Percentiles rank a stretch among this genome's conserved stretches.
These are phyloP conservation scores for Piedraia hortae DNA, from an alignment of 2,329 filamentous ascomycete species.

Conservation along the genomic window DNA sequence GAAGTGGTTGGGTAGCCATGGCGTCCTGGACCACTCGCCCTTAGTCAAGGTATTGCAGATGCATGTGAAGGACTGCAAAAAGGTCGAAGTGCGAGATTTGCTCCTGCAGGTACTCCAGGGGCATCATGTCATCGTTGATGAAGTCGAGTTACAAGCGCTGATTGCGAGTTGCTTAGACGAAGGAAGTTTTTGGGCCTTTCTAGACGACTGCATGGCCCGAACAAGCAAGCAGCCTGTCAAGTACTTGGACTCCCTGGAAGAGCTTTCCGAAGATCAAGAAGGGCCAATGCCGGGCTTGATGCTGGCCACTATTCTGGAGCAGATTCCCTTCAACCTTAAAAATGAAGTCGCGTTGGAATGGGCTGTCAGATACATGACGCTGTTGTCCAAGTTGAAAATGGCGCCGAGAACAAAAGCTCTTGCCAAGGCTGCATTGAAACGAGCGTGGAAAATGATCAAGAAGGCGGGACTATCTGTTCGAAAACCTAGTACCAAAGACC, in stretches of 20 bases:
- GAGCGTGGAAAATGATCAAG: too few species aligned
- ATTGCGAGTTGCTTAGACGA: constrained; percentile 12
- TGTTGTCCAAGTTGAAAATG: constrained; percentile 3
- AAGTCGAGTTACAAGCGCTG: constrained; percentile 17
- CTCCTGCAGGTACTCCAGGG: constrained; percentile 28
- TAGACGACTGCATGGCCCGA: constrained; percentile 60
- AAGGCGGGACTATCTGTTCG: constrained; percentile 1
- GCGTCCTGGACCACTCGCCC: constrained; percentile 34
- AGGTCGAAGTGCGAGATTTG: constrained; percentile 15
- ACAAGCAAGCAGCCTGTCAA: constrained; percentile 55
- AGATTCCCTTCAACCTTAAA: constrained; percentile 33
- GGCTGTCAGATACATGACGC: constrained; percentile 5
- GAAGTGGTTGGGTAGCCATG: constrained; percentile 64
- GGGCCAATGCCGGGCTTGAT: constrained; percentile 37
- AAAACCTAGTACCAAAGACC: background rate
- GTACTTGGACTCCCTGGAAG: constrained; percentile 43
- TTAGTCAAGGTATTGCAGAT: constrained; percentile 43
- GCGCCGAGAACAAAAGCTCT: too few species aligned
- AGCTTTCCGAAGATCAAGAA: background rate
- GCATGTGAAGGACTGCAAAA: constrained; percentile 14
- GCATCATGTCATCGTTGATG: constrained; percentile 33
- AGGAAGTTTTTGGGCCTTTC: constrained; percentile 29
- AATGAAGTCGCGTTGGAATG: constrained; percentile 4
- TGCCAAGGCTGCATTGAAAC: too few species aligned
- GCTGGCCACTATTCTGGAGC: constrained; percentile 43